Conservation (phyloP, 495 filamentous ascomycete genomes). For the Hypoxylon fuscum region DNA sequence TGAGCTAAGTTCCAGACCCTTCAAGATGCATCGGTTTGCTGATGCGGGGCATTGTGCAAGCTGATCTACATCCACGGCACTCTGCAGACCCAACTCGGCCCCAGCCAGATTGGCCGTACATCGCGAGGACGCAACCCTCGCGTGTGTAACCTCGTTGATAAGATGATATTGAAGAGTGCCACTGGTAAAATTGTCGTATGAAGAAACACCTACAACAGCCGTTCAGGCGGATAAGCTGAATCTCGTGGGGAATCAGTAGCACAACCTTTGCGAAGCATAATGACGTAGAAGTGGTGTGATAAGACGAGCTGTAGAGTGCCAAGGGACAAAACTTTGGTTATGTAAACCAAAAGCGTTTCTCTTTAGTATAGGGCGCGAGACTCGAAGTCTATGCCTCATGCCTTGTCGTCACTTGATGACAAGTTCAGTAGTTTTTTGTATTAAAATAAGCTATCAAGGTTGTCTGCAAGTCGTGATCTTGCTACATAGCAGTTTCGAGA, state of each 20-base stretch:
- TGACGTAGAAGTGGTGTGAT: conserved; percentile 43
- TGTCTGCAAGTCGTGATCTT: no score
- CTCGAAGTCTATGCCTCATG: conserved; percentile 22
- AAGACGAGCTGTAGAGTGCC: conserved; percentile 29
- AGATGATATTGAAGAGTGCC: not conserved
- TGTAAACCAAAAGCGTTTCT: conserved; percentile 4
- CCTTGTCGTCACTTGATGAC: conserved; percentile 12
- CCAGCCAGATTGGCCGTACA: conserved; percentile 27
- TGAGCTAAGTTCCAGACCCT: conserved; percentile 31
- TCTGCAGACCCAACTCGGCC: conserved; percentile 16
- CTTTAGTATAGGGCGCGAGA: conserved; percentile 21
- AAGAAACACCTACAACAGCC: conserved; percentile 13
- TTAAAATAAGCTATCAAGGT: no score
- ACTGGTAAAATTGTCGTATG: no score
- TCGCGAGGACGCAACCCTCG: conserved; percentile 6
- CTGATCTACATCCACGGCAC: conserved; percentile 37
- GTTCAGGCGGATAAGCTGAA: conserved; percentile 13
- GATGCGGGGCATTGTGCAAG: conserved; percentile 36
- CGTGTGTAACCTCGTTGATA: conserved; percentile 3
- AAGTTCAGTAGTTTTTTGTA: conserved; percentile 19
- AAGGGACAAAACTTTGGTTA: conserved; percentile 27
- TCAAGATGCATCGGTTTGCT: conserved; percentile 22
- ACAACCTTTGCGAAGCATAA: conserved; percentile 29
- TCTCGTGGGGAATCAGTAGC: conserved; percentile 26
- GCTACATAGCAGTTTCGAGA: no score